Base-by-base conservation (phyloP, 2,329 filamentous ascomycete genomes). In the Fusarium oligoseptatum region DNA sequence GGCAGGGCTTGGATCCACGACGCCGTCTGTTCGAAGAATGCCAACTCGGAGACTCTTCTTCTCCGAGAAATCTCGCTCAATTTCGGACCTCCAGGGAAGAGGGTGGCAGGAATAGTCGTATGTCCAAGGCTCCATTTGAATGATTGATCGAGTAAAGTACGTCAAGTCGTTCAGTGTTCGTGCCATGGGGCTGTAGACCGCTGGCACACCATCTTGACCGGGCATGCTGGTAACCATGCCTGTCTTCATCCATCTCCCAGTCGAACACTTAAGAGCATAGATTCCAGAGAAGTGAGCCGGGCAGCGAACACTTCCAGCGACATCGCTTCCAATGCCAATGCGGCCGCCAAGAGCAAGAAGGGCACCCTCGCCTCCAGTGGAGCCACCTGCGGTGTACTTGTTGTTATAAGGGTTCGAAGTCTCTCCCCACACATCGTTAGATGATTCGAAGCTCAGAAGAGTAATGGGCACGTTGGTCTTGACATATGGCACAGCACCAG, bases 381-480 rank as follows among this genome's bases (percentile, higher is more conserved):
- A 97, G 20, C 96, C 96, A 24, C 96, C 96, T 0, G 95, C 95
- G 0, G 94, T 95, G 85, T 97, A 98, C 43, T 89, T 90, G n/a
- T 84, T 83, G 80, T 95, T 95, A 83, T 97, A 94, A 0, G 95
- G 95, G 80, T 98, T 98, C 17, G 89, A 92, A 75, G 89, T 92
- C 36, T 91, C 89, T 10, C 96, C 95, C 94, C 95, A 98, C 22
- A 98, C 86, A 71, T 89, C 89, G 78, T 91, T 91, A 64, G 91
- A 90, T 17, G 93, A 95, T 82, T 97, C 95, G 78, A 97, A 97
- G 67, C 93, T 95, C 45, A 97, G 87, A 2, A 98, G 88, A 0
- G 95, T 97, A 66, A 96, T 93, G 6, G 95, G 96, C 2, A 97
- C 82, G 72, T 97, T 97, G 1, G 95, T 98, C 87, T 98, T 98